These are phyloP conservation scores for Fusarium sororula DNA, from an alignment of 2,329 filamentous ascomycete genomes.

Conservation along the genomic window DNA sequence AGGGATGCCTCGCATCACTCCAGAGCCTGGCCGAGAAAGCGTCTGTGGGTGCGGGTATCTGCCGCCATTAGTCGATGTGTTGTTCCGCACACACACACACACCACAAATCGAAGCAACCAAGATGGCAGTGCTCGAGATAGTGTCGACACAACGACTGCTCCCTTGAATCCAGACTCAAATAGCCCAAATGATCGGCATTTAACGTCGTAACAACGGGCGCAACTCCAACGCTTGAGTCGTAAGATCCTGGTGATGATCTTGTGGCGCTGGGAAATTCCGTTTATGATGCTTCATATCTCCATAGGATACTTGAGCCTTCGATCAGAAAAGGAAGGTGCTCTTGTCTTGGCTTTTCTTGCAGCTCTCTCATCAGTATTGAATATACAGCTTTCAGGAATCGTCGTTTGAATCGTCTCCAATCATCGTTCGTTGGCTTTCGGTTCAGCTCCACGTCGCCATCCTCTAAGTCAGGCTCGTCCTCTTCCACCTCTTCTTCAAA, in stretches of 20 bases:
- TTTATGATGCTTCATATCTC: constrained; percentile 23
- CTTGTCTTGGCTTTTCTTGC: background rate
- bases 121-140: background rate
- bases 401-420: constrained; percentile 31
- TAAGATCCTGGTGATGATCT: background rate
- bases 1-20: background rate
- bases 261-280: constrained; percentile 1
- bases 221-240: background rate
- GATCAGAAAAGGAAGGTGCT: constrained; percentile 8
- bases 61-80: background rate
- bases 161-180: background rate
- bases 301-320: constrained; percentile 30
- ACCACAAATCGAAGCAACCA: background rate
- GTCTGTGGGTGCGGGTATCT: background rate
- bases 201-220: background rate
- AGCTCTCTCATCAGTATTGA: constrained; percentile 9
- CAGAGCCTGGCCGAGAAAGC: background rate
- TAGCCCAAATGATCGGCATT: background rate
- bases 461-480: constrained; percentile 13
- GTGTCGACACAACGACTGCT: background rate
- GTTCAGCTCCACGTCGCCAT: constrained; percentile 20
- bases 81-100: background rate
- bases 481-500: constrained; percentile 9
- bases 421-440: constrained; percentile 34
- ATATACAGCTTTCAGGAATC: constrained; percentile 28